Evolutionary conservation across 1,284 basidiomycete species (phyloP).

Genomic region (Puccinia coronata): DNA sequence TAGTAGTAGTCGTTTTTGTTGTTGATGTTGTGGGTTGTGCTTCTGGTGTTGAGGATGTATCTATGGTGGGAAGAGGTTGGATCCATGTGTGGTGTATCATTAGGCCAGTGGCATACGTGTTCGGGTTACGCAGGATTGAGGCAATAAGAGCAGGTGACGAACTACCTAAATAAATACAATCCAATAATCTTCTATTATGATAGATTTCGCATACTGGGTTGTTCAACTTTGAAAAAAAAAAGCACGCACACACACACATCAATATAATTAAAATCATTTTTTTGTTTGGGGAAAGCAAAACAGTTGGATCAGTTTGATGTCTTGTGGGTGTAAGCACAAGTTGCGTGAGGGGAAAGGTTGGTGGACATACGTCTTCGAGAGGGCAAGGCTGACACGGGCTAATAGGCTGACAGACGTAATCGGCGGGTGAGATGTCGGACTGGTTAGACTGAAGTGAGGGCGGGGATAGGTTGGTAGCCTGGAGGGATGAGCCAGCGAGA

Average conservation of each 20-base stretch:
- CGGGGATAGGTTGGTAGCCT: background rate
- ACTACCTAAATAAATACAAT: conserved; percentile 19
- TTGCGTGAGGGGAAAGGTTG: background rate
- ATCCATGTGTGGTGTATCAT: background rate
- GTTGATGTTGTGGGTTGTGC: background rate
- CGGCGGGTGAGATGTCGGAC: background rate
- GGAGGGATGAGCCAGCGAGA: background rate
- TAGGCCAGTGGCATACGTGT: conserved; percentile 7
- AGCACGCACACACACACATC: background rate
- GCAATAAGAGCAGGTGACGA: conserved; percentile 25
- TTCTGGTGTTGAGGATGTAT: background rate
- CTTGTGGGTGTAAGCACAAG: background rate
- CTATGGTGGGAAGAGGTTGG: background rate
- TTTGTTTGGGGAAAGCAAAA: background rate
- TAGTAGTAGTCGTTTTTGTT: background rate
- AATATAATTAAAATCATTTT: background rate
- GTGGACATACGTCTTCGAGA: background rate
- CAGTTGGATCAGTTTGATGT: background rate
- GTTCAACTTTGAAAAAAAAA: background rate
- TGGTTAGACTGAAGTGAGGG: background rate
- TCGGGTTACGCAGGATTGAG: conserved; percentile 8
- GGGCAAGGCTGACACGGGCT: conserved; percentile 17
- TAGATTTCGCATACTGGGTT: conserved; percentile 16
- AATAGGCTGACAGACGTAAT: conserved; percentile 15
- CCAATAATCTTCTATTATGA: conserved; percentile 11